Percentiles rank a stretch among this genome's conserved stretches.
phyloP scores from a whole-genome alignment of 345 rosid genomes.

The Aethionema arabicum region DNA sequence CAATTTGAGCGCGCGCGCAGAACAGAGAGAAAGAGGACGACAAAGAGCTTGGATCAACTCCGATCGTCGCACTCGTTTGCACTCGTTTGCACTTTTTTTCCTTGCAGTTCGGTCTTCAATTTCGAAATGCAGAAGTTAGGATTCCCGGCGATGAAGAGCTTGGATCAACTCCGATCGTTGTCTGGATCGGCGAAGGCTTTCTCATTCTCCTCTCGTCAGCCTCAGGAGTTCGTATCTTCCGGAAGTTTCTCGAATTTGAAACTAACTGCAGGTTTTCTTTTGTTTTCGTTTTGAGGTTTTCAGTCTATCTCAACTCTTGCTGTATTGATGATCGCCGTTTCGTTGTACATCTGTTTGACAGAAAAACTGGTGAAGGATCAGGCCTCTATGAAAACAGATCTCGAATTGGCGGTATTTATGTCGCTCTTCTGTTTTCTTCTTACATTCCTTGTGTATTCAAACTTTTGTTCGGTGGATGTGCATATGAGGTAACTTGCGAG shows the following conservation, averaged over 20 bases:
- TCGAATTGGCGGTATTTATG: conserved; percentile 76
- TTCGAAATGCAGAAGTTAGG: conserved; percentile 72
- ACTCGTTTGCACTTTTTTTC: conserved; percentile 18
- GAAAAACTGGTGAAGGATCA: conserved; percentile 92
- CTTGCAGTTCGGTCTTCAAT: neutral
- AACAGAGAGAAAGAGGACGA: neutral
- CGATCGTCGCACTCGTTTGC: too few species aligned
- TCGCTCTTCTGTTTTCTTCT: conserved; percentile 20
- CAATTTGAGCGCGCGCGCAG: neutral
- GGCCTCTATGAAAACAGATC: conserved; percentile 75
- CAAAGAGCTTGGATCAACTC: too few species aligned
- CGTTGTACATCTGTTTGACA: conserved; percentile 37
- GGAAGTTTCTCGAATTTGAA: conserved; percentile 79
- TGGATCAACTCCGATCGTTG: conserved; percentile 59
- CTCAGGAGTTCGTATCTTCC: conserved; percentile 50
- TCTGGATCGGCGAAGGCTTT: conserved; percentile 52
- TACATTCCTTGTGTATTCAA: conserved; percentile 18
- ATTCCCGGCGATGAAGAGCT: conserved; percentile 62
- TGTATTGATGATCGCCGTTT: conserved; percentile 27
- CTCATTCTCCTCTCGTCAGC: conserved; percentile 53
- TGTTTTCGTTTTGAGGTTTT: conserved; percentile 3
- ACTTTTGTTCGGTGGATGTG: conserved; percentile 20
- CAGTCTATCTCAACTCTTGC: conserved; percentile 3
- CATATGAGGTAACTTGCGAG: conserved; percentile 28
- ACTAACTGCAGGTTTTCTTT: conserved; percentile 71